Base-by-base conservation (phyloP, 169 alveolate genomes). In the Eimeria maxima region DNA sequence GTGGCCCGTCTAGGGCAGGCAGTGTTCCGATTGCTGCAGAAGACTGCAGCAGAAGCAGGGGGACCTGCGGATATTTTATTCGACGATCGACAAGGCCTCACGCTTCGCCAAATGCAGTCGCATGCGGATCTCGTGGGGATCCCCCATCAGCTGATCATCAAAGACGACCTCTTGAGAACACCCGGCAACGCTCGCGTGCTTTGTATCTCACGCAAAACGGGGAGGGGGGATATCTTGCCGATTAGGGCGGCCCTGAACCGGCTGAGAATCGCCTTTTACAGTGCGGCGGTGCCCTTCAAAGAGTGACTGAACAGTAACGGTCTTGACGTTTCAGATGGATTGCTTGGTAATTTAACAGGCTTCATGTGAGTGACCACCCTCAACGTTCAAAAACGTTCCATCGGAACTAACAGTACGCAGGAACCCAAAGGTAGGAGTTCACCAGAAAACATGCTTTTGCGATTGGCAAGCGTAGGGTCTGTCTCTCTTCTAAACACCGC, bases 111-210 rank as follows among this genome's bases (percentile, higher is more conserved):
- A 33, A 86, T 86, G 93, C 93, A 86, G 93, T 33, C 78, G 57
- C 93, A 86, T 42, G 93, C 93, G 11, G 93, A 86, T 42, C 93
- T 86, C 38, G 78, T 86, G 76, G 93, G 93, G 20, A 86, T 86
- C 16, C 93, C 93, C 27, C 93, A 60, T 44, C 93, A 86, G 78
- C 80, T 86, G 14, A 60, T 86, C 22, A 86, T 86, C 29, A 86
- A 86, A 27, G 80, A 86, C 6, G 67, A 86, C 57, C 24, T 86
- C 29, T 65, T 86, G 10, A 38, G 93, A 22, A 6, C 93, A 38
- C 78, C 93, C 33, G 78, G 93, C 47, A 55, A 20, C 44, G 57
- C 93, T 2, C 78, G 93, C 42, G 93, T 86, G 45, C 93, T 86
- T 60, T 86, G 22, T 60, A 86, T 86, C 55, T 60, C 93, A 55